Evolutionary conservation across 148 eudicot species (phyloP).

Genomic region (Linanthus parryae): DNA sequence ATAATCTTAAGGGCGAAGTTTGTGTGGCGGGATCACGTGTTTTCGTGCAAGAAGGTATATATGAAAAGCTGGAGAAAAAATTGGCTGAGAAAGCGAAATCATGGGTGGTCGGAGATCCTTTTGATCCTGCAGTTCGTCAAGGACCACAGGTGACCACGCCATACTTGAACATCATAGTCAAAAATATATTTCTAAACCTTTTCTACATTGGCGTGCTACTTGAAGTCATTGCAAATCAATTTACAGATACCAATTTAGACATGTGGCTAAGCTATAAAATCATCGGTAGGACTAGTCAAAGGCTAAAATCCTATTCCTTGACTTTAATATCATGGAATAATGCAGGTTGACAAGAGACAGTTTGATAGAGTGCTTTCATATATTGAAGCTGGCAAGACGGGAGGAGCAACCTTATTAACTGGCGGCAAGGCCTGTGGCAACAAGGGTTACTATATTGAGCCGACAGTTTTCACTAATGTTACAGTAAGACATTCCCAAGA

Average conservation of each 20-base stretch:
- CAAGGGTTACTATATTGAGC: slow-evolving; percentile 72
- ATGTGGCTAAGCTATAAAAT: too few relatives aligned
- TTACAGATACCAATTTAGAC: too few relatives aligned
- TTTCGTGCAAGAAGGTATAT: slow-evolving; percentile 82
- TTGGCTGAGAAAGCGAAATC: slow-evolving; percentile 45
- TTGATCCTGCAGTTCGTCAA: slow-evolving; percentile 52
- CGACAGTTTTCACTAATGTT: slow-evolving; percentile 72
- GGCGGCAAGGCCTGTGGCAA: slow-evolving; percentile 59
- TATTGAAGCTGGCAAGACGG: slow-evolving; percentile 61
- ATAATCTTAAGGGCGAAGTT: slow-evolving; percentile 54
- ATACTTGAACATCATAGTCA: too few relatives aligned
- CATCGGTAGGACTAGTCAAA: too few relatives aligned
- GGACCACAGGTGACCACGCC: slow-evolving; percentile 78
- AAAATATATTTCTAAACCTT: too few relatives aligned
- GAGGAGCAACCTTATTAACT: slow-evolving; percentile 67
- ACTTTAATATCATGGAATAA: too few relatives aligned
- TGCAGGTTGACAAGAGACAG: slow-evolving; percentile 61
- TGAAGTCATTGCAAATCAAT: too few relatives aligned
- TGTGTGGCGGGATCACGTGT: slow-evolving; percentile 72
- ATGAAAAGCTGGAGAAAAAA: slow-evolving; percentile 47
- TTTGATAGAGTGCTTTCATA: slow-evolving; percentile 57
- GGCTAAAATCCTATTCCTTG: too few relatives aligned
- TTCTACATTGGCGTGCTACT: too few relatives aligned
- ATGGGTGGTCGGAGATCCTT: slow-evolving; percentile 86
- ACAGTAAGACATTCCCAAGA: slow-evolving; percentile 30